Evolutionary conservation across 352 stramenopile species (phyloP), one percentile per base, ranked within the genome.

Genomic region (Phytophthora megakarya): DNA sequence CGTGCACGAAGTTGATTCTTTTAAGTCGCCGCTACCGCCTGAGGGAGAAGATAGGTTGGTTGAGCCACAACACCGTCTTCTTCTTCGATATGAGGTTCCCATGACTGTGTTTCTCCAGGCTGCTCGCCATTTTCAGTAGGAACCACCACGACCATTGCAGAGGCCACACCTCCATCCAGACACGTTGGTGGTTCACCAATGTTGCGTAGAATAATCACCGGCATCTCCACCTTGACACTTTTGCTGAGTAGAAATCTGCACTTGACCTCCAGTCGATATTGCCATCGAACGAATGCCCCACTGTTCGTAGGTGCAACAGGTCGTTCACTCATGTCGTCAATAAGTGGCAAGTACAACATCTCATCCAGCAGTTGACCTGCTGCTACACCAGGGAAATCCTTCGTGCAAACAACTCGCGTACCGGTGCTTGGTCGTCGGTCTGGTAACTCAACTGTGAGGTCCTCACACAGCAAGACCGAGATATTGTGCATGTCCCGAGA

Each of bases 221-320:
- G 70, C 47, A 78, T 54, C 50, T 78, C 62, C 42, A 78, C 65
- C 12, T 70, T 73, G 10, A 78, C 65, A 43, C 70, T 78, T 35
- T 71, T 72, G 52, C 70, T 75, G 8, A 78, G 45, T 16, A 60
- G n/a, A 38, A 74, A 74, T 23, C 58, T 61, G 28, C 70, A 78
- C 58, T 74, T 74, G 52, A 78, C 61, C 18, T 64, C 56, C 26
- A 77, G 40, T 25, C 65, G 65, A 49, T 77, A 77, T 30, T 69
- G 54, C 65, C 70, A 75, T 33, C 66, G 58, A 35, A 78, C 47
- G 26, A 64, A 75, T 13, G 65, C 57, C 15, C 52, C 65, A n/a
- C 55, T 72, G 45, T 69, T 65, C 16, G 61, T 73, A n/a, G 65
- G 56, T 21, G 65, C 60, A 50, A 77, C 50, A 4, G 65, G 60